phyloP scores from a whole-genome alignment of 495 filamentous ascomycete species.

The Hyphodiscus hymeniophilus region DNA sequence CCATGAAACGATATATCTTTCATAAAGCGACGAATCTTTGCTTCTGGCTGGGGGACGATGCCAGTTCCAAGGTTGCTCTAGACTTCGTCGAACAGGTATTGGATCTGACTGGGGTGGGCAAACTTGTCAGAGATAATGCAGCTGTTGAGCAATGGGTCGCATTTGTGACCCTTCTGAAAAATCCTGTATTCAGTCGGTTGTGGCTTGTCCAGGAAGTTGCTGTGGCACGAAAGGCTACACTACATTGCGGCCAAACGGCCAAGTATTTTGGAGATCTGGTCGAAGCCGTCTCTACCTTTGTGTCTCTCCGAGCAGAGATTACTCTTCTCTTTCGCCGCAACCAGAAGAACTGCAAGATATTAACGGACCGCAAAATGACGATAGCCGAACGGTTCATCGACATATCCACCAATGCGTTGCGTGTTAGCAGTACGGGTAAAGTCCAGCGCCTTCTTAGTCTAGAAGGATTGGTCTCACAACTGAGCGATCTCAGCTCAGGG shows the following conservation, averaged over 20 bases:
- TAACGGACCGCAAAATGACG: constrained; percentile 18
- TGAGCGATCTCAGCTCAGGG: background rate
- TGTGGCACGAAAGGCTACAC: constrained; percentile 22
- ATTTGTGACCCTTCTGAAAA: constrained; percentile 24
- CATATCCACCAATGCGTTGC: constrained; percentile 26
- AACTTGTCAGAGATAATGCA: constrained; percentile 11
- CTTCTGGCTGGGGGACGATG: constrained; percentile 8
- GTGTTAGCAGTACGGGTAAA: constrained; percentile 4
- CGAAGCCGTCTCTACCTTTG: constrained; percentile 11
- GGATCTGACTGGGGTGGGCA: constrained; percentile 14
- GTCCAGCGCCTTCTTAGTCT: constrained; percentile 2
- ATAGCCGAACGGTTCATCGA: constrained; percentile 27
- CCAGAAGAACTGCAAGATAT: background rate
- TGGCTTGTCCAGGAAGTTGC: constrained; percentile 34
- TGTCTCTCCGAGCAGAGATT: background rate
- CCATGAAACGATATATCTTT: constrained; percentile 23
- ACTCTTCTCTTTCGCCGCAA: background rate
- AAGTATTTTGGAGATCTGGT: constrained; percentile 25
- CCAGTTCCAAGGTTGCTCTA: background rate
- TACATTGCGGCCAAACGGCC: constrained; percentile 22
- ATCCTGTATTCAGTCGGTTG: constrained; percentile 25
- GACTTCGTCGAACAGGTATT: constrained; percentile 12
- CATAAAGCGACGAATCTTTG: constrained; percentile 6
- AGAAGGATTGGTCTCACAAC: constrained; percentile 2
- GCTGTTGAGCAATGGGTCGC: constrained; percentile 21